Conservation (phyloP, 2,329 filamentous ascomycete species). For the Sarocladium strictum region DNA sequence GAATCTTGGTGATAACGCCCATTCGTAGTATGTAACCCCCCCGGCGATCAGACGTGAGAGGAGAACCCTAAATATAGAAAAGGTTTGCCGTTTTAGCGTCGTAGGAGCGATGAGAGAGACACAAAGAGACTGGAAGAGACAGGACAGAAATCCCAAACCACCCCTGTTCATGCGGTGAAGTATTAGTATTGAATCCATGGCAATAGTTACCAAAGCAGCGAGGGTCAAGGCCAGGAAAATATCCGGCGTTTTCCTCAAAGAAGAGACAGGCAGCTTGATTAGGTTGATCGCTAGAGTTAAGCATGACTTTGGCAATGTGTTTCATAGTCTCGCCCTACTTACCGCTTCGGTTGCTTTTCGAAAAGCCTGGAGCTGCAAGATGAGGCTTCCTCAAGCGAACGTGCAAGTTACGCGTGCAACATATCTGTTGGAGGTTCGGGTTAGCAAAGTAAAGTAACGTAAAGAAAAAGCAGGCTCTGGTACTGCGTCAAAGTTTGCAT, state of each 20-base stretch:
- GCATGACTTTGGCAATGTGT: background rate
- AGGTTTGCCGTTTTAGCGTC: background rate
- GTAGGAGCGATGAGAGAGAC: background rate
- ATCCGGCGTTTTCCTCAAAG: background rate
- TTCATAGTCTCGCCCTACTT: background rate
- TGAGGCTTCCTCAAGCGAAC: background rate
- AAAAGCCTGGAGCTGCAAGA: background rate
- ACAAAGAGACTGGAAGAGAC: background rate
- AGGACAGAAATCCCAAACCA: background rate
- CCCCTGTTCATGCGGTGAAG: background rate
- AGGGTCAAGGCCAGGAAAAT: background rate
- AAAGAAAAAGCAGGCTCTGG: too few relatives aligned
- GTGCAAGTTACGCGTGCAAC: too few relatives aligned
- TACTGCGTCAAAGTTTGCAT: too few relatives aligned
- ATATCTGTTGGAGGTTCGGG: too few relatives aligned
- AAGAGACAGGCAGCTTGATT: background rate
- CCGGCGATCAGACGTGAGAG: background rate
- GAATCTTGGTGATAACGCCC: too few relatives aligned
- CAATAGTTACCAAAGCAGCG: background rate
- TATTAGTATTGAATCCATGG: background rate
- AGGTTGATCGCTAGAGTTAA: too few relatives aligned
- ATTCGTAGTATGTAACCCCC: background rate
- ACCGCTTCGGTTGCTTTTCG: background rate
- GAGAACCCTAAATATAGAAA: constrained; percentile 2
- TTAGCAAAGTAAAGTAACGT: too few relatives aligned